Base-by-base conservation (phyloP, 495 filamentous ascomycete species). In the Aeminium ludgeri region DNA sequence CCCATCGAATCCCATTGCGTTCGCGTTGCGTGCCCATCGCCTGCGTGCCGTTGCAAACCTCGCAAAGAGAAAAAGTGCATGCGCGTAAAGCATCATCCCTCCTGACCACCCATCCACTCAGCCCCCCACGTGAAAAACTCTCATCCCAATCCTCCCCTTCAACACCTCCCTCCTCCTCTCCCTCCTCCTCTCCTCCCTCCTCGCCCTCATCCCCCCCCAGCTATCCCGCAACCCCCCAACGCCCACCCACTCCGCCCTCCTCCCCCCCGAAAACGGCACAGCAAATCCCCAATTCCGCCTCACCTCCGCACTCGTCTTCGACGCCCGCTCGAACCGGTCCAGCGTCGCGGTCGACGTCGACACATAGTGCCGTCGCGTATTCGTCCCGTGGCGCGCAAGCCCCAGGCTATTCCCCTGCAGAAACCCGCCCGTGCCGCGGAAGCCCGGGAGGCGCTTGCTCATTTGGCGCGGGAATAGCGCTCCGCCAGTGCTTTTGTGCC, bases 111-210 rank as follows among this genome's bases (percentile, higher is more conserved):
- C 30, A 10, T 16, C 15, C 8, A 13, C 28, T 23, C 29, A 35
- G 33, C 33, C 33, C 33, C 30, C 12, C 20, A 19, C 19, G 15
- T 34, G 20, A 19, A 17, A 20, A 20, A 32, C 28, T 40, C 20
- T 17, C 15, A 25, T 17, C 33, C 69, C 67, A 53, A 91, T 92
- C 48, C 68, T 80, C 41, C 70, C 65, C 51, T 80, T 70, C 39
- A 91, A 63, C 47, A 62, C 67, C 40, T 77, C 66, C 34, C 74
- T 69, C 40, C 75, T 62, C 47, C 70, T 76, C 59, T 82, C 80
- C 34, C 59, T 60, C 46, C 59, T 66, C 19, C 55, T 55, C 42
- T 70, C 65, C 19, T 73, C 67, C 32, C 72, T 66, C 49, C 64
- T 59, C 54, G 78, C 73, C 46, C 73, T 76, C 38, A 71, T 50